phyloP scores from a whole-genome alignment of 2,329 filamentous ascomycete species.

The Colletotrichum sp. region DNA sequence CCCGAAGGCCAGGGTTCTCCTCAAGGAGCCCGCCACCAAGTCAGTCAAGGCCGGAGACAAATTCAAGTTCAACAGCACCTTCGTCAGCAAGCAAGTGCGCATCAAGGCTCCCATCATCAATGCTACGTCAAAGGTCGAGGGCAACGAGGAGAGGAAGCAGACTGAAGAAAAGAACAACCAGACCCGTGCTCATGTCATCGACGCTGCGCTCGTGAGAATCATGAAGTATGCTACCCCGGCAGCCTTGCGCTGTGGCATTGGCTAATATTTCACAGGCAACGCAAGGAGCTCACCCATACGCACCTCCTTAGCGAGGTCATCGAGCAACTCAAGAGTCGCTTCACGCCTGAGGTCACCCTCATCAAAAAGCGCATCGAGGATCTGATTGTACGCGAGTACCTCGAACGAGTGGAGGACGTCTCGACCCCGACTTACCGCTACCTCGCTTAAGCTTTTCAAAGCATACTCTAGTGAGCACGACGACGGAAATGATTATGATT shows the following conservation, averaged over 20 bases:
- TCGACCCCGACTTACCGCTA: constrained; percentile 72
- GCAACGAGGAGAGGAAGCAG: constrained; percentile 67
- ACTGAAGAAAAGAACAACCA: constrained; percentile 81
- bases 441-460: constrained; percentile 58
- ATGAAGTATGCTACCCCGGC: constrained; percentile 74
- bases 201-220: constrained; percentile 79
- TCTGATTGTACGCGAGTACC: constrained; percentile 77
- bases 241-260: not conserved
- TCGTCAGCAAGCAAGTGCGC: constrained; percentile 81
- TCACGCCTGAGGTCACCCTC: constrained; percentile 77
- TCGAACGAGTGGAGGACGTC: constrained; percentile 76
- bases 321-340: constrained; percentile 69
- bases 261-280: constrained; percentile 60
- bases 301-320: constrained; percentile 76
- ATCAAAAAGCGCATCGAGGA: constrained; percentile 85
- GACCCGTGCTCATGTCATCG: constrained; percentile 71
- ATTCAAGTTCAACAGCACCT: constrained; percentile 83
- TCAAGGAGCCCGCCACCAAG: constrained; percentile 82
- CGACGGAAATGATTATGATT: not conserved
- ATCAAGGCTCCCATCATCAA: constrained; percentile 90
- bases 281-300: constrained; percentile 73
- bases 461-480: not conserved
- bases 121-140: constrained; percentile 84
- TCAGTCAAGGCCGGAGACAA: constrained; percentile 76
- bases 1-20: constrained; percentile 80